Base-by-base conservation (phyloP, 805 yeast genomes). In the Henningerozyma blattae region DNA sequence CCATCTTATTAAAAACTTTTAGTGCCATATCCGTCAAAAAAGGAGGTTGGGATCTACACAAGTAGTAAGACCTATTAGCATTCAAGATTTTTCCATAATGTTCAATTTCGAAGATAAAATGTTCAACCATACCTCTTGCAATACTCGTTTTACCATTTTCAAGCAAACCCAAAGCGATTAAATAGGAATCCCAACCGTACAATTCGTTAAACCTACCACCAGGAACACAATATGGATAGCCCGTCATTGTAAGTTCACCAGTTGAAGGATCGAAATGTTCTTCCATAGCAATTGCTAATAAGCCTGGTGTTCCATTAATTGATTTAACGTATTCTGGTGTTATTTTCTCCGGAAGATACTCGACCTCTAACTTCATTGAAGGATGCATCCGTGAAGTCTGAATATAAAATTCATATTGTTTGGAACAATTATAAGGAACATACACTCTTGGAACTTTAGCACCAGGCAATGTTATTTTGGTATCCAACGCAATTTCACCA, bases 171-270 rank as follows among this genome's bases (percentile, higher is more conserved):
- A 86, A 58, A 0, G 91, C 73, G 51, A 79, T 86, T 79, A 91
- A 83, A 52, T 91, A 89, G 2, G 95, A 85, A 55, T 89, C 98
- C 98, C 98, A 89, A 12, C 97, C 98, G 51, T 91, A 89, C 37
- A 86, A 70, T 60, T 89, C 98, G 60, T 91, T 91, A 58, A 89
- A 89, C 42, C 98, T 66, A 18, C 98, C 97, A 15, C 98, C 98
- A 1, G 98, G 98, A 15, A 89, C 97, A 15, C 85, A 81, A 56
- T 89, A 89, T 0, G 94, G 95, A 48, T 70, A 75, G 14, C 86
- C 84, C 26, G 69, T 63, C 30, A 79, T 47, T 9, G 67, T 63
- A 13, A 50, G 50, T 26, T 71, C 69, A 36, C 75, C 71, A 1
- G 68, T 58, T 3, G 59, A 47, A 5, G 79, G 75, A 42, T 75